Base-by-base conservation (phyloP, 1,284 basidiomycete species). In the Peniophora sp. region DNA sequence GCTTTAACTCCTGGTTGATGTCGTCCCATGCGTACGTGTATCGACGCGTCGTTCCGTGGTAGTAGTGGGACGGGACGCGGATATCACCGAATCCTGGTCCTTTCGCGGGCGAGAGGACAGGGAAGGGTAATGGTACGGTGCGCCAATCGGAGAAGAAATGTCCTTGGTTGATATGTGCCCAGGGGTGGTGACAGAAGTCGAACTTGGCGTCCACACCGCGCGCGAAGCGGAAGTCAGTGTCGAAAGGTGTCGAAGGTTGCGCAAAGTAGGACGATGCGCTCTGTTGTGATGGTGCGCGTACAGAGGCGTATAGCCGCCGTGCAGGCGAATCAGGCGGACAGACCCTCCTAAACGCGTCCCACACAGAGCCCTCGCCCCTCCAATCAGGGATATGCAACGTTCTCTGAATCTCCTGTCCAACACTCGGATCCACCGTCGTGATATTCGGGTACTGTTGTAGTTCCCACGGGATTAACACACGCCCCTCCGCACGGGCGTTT, bases 61-160 rank as follows among this genome's bases (percentile, higher is more conserved):
- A 96, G 66, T 97, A 96, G 66, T 97, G 92, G 57, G 88, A 92
- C 0, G 94, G 94, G 55, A 97, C 93, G 49, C 88, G 74, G 55
- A 97, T 92, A 63, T 97, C 94, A 53, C 81, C 72, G 64, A 87
- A 97, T 0, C 94, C 94, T 24, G 72, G 70, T 0, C 85, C 81
- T 62, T 88, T 91, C 0, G 91, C 89, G 0, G 94, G 93, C 2
- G 90, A 94, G 65, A 97, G 88, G 49, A 97, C 80, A 3, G 94
- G 94, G 66, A 91, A 94, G 14, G 95, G 74, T 1, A 81, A 80
- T 12, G 88, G 79, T 52, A 95, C 85, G 0, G 86, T 90, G 17
- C 94, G 75, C 87, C 91, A 96, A 65, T 97, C 94, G 17, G 89
- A 91, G 78, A 96, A 97, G 68, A 96, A 97, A 64, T 92, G 92